Percentiles rank a stretch among this genome's conserved stretches.
phyloP scores from a whole-genome alignment of 768 basidiomycete species.

The Leccinum arenicola region DNA sequence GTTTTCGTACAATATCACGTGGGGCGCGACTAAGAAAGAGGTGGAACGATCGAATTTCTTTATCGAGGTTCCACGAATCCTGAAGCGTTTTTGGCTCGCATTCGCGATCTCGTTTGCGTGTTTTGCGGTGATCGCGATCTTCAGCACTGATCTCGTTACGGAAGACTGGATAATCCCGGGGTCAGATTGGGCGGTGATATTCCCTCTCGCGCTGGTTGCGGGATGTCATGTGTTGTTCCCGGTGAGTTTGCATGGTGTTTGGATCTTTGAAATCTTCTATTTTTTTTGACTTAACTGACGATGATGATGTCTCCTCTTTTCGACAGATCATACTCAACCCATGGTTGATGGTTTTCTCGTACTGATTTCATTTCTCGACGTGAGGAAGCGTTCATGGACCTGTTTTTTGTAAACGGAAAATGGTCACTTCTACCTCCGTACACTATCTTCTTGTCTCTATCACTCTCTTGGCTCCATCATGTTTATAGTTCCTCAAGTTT shows the following conservation, averaged over 20 bases:
- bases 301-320: not conserved
- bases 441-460: not conserved
- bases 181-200: conserved; percentile 67
- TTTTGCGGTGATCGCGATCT: conserved; percentile 54
- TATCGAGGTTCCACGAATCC: conserved; percentile 82
- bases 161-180: conserved; percentile 61
- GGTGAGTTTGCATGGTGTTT: conserved; percentile 39
- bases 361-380: conserved; percentile 9
- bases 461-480: not conserved
- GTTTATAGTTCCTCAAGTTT: not conserved
- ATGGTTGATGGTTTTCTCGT: too few relatives aligned
- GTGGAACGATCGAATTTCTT: conserved; percentile 86
- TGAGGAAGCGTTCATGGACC: not conserved
- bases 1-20: conserved; percentile 58
- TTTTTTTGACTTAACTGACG: too few relatives aligned
- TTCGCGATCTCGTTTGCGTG: conserved; percentile 51
- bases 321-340: conserved; percentile 78
- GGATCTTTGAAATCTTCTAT: not conserved
- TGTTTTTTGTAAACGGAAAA: not conserved
- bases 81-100: conserved; percentile 72
- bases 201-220: conserved; percentile 70
- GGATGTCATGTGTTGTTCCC: conserved; percentile 74
- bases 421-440: not conserved
- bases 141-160: conserved; percentile 52
- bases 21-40: conserved; percentile 72